Percentiles rank a stretch among this genome's conserved stretches.
phyloP scores from a whole-genome alignment of 345 rosid genomes.

The Euphorbia peplus region DNA sequence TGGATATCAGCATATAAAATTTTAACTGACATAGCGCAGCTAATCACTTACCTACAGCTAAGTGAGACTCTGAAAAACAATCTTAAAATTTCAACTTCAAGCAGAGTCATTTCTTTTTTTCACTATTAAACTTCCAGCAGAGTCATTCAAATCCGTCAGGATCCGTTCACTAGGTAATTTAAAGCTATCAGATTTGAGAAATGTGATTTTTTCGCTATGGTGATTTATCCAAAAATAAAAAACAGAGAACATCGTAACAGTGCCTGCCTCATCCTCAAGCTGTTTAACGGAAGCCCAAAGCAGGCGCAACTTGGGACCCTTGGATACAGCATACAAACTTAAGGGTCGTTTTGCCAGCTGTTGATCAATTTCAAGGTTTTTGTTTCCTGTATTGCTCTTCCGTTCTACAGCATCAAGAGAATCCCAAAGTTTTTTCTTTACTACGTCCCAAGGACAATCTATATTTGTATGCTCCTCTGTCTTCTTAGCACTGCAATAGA shows the following conservation, averaged over 20 bases:
- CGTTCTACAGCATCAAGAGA: constrained; percentile 52
- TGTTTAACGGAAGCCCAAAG: constrained; percentile 69
- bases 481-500: constrained; percentile 37
- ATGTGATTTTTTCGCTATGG: background rate
- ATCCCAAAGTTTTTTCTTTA: constrained; percentile 66
- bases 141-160: background rate
- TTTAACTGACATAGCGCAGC: background rate
- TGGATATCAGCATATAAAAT: background rate
- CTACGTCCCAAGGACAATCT: constrained; percentile 54
- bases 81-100: background rate
- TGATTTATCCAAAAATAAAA: background rate
- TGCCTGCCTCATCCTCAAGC: constrained; percentile 78
- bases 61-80: background rate
- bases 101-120: no score
- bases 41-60: background rate
- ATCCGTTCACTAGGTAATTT: constrained; percentile 5
- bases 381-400: constrained; percentile 36
- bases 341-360: constrained; percentile 42
- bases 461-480: constrained; percentile 35
- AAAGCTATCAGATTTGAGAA: constrained; percentile 5
- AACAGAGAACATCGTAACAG: constrained; percentile 30
- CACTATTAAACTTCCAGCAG: no score
- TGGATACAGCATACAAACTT: constrained; percentile 67
- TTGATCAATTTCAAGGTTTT: constrained; percentile 42
- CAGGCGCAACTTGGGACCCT: constrained; percentile 61